Conservation (phyloP, 345 rosid species). For the Aquilaria sinensis region DNA sequence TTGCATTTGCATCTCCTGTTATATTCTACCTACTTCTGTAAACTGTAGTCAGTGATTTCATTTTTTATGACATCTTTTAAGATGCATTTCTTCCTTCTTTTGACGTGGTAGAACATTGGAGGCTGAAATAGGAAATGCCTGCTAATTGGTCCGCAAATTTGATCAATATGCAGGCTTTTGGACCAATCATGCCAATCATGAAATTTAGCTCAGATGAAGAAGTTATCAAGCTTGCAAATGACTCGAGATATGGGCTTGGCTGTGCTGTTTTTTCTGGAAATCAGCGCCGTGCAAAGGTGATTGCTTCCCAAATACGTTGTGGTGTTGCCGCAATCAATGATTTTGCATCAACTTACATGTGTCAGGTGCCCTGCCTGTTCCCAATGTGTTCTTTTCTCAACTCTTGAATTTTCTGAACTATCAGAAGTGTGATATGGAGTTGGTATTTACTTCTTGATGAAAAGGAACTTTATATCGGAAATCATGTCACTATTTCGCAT, state of each 20-base stretch:
- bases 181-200: slow-evolving; percentile 99
- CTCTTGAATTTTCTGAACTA: background rate
- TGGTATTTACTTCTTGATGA: no score
- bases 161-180: slow-evolving; percentile 66
- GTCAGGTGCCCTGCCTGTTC: slow-evolving; percentile 54
- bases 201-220: slow-evolving; percentile 88
- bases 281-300: slow-evolving; percentile 66
- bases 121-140: background rate
- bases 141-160: slow-evolving; percentile 8
- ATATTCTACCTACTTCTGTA: no score
- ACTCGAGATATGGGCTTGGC: slow-evolving; percentile 89
- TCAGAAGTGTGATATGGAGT: background rate
- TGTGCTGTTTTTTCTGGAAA: slow-evolving; percentile 92
- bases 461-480: no score
- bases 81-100: background rate
- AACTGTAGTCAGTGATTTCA: no score
- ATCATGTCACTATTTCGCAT: no score
- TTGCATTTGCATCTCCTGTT: no score
- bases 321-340: slow-evolving; percentile 95
- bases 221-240: slow-evolving; percentile 80
- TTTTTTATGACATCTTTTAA: background rate
- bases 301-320: slow-evolving; percentile 80
- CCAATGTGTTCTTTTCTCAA: background rate
- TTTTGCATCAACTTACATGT: slow-evolving; percentile 88
- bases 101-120: background rate